Evolutionary conservation across 2,329 filamentous ascomycete species (phyloP).

Genomic region (Chaetomium sp.): DNA sequence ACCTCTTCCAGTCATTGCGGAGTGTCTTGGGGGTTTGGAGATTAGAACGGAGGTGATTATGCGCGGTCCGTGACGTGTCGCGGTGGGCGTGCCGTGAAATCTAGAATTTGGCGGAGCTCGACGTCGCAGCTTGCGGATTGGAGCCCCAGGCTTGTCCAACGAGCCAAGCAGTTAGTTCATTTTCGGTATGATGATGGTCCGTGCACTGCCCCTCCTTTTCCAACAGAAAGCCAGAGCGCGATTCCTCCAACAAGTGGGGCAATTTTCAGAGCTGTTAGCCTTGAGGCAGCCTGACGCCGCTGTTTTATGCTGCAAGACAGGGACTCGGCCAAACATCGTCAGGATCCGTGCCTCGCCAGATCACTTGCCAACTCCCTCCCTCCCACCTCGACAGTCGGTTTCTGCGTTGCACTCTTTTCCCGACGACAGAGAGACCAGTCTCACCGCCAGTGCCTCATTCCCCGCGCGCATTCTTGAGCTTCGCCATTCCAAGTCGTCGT

Average conservation of each 20-base stretch:
- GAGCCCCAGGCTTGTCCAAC: not conserved
- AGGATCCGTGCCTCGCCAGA: conserved; percentile 6
- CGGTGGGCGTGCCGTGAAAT: conserved; percentile 16
- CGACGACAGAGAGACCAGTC: not conserved
- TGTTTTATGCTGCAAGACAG: conserved; percentile 8
- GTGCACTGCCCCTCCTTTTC: conserved; percentile 18
- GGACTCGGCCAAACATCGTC: conserved; percentile 6
- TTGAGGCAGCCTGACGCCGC: conserved; percentile 19
- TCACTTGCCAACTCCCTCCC: conserved; percentile 3
- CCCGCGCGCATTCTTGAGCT: conserved; percentile 6
- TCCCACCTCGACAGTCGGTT: not conserved
- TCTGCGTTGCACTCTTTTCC: not conserved
- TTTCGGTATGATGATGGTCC: conserved; percentile 4
- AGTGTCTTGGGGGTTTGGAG: conserved; percentile 6
- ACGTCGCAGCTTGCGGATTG: conserved; percentile 2
- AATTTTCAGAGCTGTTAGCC: conserved; percentile 5
- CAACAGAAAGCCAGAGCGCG: conserved; percentile 6
- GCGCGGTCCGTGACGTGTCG: conserved; percentile 8
- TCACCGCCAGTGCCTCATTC: conserved; percentile 2
- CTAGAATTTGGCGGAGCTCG: conserved; percentile 15
- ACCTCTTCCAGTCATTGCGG: conserved; percentile 52
- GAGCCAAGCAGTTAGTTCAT: not conserved
- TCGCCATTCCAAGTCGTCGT: not conserved
- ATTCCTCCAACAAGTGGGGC: conserved; percentile 11
- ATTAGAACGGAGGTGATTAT: not conserved